A percentile compares a stretch with the other conserved stretches of the same genome.
Evolutionary conservation across 768 basidiomycete species (phyloP).

Genomic region (Steccherinum ochraceum): DNA sequence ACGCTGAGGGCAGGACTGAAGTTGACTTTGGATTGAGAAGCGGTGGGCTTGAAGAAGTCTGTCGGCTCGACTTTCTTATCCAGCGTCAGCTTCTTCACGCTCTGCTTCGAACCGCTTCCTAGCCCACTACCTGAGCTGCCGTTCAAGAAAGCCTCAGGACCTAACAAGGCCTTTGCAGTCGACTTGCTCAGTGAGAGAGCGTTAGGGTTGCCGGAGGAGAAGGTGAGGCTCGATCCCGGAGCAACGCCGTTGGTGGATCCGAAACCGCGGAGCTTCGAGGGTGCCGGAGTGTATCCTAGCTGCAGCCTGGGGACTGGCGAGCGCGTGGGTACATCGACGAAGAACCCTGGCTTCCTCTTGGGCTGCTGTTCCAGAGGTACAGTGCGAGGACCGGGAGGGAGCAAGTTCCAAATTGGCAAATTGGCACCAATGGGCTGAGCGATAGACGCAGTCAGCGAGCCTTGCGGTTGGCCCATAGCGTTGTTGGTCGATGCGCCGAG

Average conservation of each 20-base stretch:
- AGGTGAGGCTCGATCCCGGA: constrained; percentile 34
- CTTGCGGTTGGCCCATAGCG: constrained; percentile 33
- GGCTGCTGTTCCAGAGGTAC: constrained; percentile 51
- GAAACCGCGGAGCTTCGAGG: constrained; percentile 68
- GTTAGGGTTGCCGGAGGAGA: constrained; percentile 50
- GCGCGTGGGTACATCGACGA: constrained; percentile 72
- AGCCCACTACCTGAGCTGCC: constrained; percentile 53
- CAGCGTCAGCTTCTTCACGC: constrained; percentile 89
- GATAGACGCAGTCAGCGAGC: constrained; percentile 76
- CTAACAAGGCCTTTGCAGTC: constrained; percentile 34
- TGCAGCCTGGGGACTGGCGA: constrained; percentile 60
- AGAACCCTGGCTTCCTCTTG: constrained; percentile 75
- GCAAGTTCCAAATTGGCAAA: constrained; percentile 67
- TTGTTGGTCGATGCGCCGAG: constrained; percentile 19
- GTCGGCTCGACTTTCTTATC: constrained; percentile 77
- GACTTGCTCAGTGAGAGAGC: constrained; percentile 44
- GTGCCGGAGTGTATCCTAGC: constrained; percentile 58
- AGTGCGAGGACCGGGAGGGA: constrained; percentile 64
- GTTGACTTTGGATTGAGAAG: constrained; percentile 41
- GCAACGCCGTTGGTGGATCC: constrained; percentile 31
- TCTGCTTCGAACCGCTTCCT: constrained; percentile 66
- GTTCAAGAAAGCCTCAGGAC: constrained; percentile 57
- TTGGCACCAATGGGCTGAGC: constrained; percentile 76
- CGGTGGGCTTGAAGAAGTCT: constrained; percentile 47
- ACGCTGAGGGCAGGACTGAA: constrained; percentile 74